Evolutionary conservation across 257 asterid genomes (phyloP), one percentile per base, ranked within the genome.

Genomic region (Nicotiana noctiflora): DNA sequence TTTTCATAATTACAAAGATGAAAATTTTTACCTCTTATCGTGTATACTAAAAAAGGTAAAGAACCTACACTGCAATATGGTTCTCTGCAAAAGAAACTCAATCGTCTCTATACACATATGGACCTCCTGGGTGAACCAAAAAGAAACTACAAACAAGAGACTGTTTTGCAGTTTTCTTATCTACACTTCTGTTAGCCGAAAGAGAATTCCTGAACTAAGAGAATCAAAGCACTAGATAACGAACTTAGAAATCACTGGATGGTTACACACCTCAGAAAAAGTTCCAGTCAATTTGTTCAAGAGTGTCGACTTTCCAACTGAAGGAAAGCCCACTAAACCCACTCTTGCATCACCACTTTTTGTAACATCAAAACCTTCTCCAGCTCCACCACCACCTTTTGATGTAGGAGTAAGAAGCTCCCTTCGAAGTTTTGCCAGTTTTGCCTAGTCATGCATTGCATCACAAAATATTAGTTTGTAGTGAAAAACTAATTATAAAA

Each of bases 321-420:
- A 96, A 27, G 99, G 99, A 52, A 96, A 94, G 79, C 98, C 99
- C 84, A 96, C 97, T 55, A 96, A 93, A 61, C 99, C 98, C 79
- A 96, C 98, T 86, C 99, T 91, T 29, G 99, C 83, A 89, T 96
- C 99, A 29, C 99, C 99, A 85, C 99, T 96, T 90, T 96, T 96
- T 56, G 99, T 94, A 84, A 96, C 98, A 86, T 94, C 99, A 83
- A 96, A 96, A 77, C 99, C 99, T 88, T 94, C 98, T 77, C 99
- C 99, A 74, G 98, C 97, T 81, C 98, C 99, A 83, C 94, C 99
- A 76, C 96, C 99, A 79, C 99, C 99, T 86, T 96, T 96, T 10
- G 99, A 84, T 23, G 98, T 25, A 44, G 99, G 99, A 18, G 95
- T 72, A 75, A 96, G 96, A 84, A 96, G 91, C 81, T 96, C 99